Percentiles rank a stretch among this genome's conserved stretches.
Evolutionary conservation across 2,329 filamentous ascomycete species (phyloP).

Genomic region (Ampelomyces quisqualis): DNA sequence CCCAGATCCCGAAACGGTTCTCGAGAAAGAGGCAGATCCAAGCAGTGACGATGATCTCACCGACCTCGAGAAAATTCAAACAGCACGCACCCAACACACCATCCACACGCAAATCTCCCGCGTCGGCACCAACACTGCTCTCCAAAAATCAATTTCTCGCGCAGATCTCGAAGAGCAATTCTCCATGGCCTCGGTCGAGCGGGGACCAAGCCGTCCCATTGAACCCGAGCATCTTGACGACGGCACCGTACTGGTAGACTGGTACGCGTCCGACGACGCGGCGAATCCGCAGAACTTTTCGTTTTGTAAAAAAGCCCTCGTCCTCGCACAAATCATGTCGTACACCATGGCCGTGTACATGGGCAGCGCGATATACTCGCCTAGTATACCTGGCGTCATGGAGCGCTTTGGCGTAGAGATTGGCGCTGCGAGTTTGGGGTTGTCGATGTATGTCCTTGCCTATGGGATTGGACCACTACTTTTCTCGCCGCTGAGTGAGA

Average conservation of each 20-base stretch:
- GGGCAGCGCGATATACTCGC: conserved; percentile 55
- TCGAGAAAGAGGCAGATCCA: conserved; percentile 24
- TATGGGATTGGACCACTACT: conserved; percentile 64
- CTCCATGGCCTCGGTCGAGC: conserved; percentile 38
- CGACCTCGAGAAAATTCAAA: conserved; percentile 40
- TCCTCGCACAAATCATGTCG: conserved; percentile 50
- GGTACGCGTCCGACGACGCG: conserved; percentile 46
- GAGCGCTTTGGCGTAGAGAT: conserved; percentile 55
- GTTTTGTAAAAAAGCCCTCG: conserved; percentile 39
- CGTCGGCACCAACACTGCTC: conserved; percentile 41
- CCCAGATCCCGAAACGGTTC: conserved; percentile 25
- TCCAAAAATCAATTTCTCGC: conserved; percentile 38
- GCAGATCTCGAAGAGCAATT: conserved; percentile 47
- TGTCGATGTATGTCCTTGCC: conserved; percentile 64
- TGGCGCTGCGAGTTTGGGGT: conserved; percentile 57
- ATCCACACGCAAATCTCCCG: conserved; percentile 35
- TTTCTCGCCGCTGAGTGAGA: conserved; percentile 66
- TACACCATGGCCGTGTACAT: conserved; percentile 64
- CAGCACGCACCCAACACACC: conserved; percentile 29
- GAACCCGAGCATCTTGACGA: conserved; percentile 39
- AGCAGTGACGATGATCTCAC: conserved; percentile 18
- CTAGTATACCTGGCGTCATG: conserved; percentile 51
- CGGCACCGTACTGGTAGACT: conserved; percentile 47
- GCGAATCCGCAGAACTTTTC: conserved; percentile 47
- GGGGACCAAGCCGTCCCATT: conserved; percentile 40